Conservation (phyloP, 192 early-diverging fungal species). For the Kappamyces sp. region DNA sequence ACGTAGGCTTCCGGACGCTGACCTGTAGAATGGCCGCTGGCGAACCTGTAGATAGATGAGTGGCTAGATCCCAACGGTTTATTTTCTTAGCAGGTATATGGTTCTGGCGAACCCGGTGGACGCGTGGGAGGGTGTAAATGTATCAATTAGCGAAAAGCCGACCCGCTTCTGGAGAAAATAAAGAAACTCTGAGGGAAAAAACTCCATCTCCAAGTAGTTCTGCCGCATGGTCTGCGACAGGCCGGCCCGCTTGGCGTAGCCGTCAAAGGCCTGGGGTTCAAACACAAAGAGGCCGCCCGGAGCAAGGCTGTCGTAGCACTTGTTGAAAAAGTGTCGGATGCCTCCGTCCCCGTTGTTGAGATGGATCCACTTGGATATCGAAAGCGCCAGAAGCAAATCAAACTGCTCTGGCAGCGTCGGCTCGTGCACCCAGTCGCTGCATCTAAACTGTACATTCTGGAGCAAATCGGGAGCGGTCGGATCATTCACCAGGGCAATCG, state of each 20-base stretch:
- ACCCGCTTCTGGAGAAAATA: constrained; percentile 24
- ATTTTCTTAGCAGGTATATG: no score
- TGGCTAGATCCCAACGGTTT: no score
- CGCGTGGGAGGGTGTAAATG: background rate
- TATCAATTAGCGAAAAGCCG: constrained; percentile 27
- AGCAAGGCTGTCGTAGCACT: constrained; percentile 46
- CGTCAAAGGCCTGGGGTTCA: constrained; percentile 60
- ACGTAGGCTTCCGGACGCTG: no score
- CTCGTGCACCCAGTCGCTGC: constrained; percentile 54
- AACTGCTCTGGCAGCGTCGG: constrained; percentile 32
- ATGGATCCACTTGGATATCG: constrained; percentile 80
- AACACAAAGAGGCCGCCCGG: constrained; percentile 61
- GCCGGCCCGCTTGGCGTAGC: constrained; percentile 41
- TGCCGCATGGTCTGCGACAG: constrained; percentile 18
- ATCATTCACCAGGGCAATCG: constrained; percentile 21
- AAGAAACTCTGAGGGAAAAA: constrained; percentile 22
- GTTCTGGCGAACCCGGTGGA: no score
- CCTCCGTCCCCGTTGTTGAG: constrained; percentile 66
- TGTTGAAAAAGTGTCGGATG: constrained; percentile 59
- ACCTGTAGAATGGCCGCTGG: no score
- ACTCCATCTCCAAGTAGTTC: constrained; percentile 15
- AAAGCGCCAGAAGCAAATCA: constrained; percentile 63
- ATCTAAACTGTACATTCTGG: constrained; percentile 53
- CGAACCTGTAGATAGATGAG: no score
- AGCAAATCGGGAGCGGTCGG: constrained; percentile 49